Evolutionary conservation across 1,139 yeast genomes (phyloP).

Genomic region (Petasospora fabianii): DNA sequence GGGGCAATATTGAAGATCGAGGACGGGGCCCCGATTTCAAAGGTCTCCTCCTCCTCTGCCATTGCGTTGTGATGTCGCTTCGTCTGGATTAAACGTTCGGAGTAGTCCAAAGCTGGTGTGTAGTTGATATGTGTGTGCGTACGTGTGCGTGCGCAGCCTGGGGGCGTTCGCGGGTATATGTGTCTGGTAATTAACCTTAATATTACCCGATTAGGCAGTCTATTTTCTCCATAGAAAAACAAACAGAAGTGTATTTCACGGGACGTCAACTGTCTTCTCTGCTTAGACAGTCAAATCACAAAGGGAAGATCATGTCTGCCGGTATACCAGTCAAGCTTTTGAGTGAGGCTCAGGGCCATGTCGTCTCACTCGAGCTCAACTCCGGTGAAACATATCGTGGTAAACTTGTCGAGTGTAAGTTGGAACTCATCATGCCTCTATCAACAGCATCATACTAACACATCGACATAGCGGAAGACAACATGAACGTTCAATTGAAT

Average conservation of each 20-base stretch:
- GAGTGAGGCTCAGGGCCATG: conserved; percentile 88
- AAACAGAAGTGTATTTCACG: conserved; percentile 1
- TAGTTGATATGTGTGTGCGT: neutral
- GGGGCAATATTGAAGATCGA: conserved; percentile 37
- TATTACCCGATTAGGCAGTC: conserved; percentile 2
- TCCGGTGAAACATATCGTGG: conserved; percentile 91
- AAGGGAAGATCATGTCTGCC: conserved; percentile 36
- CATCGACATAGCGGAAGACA: conserved; percentile 47
- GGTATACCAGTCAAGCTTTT: conserved; percentile 85
- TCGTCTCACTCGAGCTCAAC: conserved; percentile 74
- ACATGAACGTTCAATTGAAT: conserved; percentile 84
- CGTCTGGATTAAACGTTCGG: no score
- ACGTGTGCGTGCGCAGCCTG: neutral
- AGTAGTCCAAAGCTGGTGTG: no score
- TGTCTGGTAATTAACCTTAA: neutral
- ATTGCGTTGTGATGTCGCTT: neutral
- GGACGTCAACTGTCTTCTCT: neutral
- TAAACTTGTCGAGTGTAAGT: conserved; percentile 63
- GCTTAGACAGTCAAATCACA: neutral
- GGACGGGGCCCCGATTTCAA: conserved; percentile 4
- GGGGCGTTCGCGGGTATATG: conserved; percentile 1
- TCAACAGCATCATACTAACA: conserved; percentile 14
- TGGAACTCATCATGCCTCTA: neutral
- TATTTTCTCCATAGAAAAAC: neutral
- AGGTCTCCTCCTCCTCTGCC: conserved; percentile 9